Conservation (phyloP, 2,329 filamentous ascomycete genomes). For the Botrytis elliptica region DNA sequence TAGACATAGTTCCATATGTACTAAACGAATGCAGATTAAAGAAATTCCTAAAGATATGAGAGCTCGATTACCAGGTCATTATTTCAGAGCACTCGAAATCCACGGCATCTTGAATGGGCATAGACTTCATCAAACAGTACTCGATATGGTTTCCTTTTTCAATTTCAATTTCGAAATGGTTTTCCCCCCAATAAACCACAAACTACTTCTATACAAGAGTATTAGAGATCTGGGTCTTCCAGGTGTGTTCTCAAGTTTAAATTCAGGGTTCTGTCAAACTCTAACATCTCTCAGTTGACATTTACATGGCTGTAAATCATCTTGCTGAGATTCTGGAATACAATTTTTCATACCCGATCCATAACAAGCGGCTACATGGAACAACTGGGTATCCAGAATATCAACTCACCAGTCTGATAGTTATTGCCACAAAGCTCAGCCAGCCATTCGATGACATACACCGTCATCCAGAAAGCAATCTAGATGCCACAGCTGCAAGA, state of each 20-base stretch:
- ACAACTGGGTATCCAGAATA: conserved; percentile 70
- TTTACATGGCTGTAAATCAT: conserved; percentile 58
- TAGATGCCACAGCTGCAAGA: conserved; percentile 56
- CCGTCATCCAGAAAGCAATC: conserved; percentile 49
- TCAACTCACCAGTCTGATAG: conserved; percentile 65
- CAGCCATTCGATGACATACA: conserved; percentile 68
- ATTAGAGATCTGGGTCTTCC: conserved; percentile 73
- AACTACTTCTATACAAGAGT: conserved; percentile 66
- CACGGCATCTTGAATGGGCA: conserved; percentile 48
- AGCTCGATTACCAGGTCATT: conserved; percentile 60
- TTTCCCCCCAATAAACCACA: conserved; percentile 71
- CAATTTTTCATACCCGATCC: conserved; percentile 57
- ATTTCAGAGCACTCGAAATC: conserved; percentile 59
- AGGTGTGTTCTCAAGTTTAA: conserved; percentile 48
- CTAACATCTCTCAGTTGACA: conserved; percentile 54
- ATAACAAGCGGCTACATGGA: conserved; percentile 44
- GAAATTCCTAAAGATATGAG: conserved; percentile 63
- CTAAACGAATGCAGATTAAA: conserved; percentile 46
- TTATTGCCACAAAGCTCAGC: conserved; percentile 75
- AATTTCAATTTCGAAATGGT: conserved; percentile 65
- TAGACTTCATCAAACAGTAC: conserved; percentile 63
- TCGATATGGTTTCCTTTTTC: conserved; percentile 63
- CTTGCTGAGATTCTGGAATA: conserved; percentile 47
- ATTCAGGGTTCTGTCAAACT: conserved; percentile 16
- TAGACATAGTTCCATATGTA: background rate